Evolutionary conservation across 2,329 filamentous ascomycete species (phyloP).

Genomic region (Diaporthe vexans): DNA sequence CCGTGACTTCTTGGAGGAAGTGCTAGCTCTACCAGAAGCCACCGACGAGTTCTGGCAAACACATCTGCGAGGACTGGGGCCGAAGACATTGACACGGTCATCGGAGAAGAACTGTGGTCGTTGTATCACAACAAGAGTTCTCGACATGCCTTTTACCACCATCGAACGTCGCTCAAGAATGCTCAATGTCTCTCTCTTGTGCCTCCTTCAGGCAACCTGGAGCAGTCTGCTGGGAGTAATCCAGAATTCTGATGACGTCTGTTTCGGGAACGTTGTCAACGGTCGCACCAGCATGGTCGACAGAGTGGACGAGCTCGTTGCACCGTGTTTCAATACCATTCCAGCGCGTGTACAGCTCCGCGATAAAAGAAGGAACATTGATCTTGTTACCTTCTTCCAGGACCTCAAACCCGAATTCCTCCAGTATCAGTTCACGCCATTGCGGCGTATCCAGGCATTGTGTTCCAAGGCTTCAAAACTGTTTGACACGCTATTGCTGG

Average conservation of each 20-base stretch:
- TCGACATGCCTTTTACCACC: slow-evolving; percentile 56
- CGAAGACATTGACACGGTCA: slow-evolving; percentile 43
- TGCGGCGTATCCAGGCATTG: slow-evolving; percentile 77
- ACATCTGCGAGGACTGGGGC: slow-evolving; percentile 66
- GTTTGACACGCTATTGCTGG: slow-evolving; percentile 85
- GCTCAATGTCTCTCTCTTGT: slow-evolving; percentile 73
- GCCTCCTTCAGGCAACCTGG: slow-evolving; percentile 81
- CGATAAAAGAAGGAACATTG: slow-evolving; percentile 61
- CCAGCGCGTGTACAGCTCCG: slow-evolving; percentile 75
- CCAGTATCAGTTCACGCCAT: slow-evolving; percentile 79
- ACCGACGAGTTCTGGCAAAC: slow-evolving; percentile 76
- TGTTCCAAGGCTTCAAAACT: slow-evolving; percentile 64
- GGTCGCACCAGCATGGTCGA: slow-evolving; percentile 79
- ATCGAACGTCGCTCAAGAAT: slow-evolving; percentile 65
- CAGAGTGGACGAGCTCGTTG: slow-evolving; percentile 79
- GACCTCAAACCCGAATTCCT: slow-evolving; percentile 72
- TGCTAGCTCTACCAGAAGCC: slow-evolving; percentile 62
- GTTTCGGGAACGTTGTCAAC: slow-evolving; percentile 89
- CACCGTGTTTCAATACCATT: slow-evolving; percentile 92
- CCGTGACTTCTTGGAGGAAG: slow-evolving; percentile 72
- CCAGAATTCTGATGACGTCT: slow-evolving; percentile 74
- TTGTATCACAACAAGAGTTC: slow-evolving; percentile 45
- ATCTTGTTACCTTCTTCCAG: slow-evolving; percentile 73
- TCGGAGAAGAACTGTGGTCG: background rate
- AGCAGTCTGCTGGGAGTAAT: slow-evolving; percentile 71